Percentiles rank a stretch among this genome's conserved stretches.
These are phyloP conservation scores for Aspergillus tamarii DNA, from an alignment of 2,329 filamentous ascomycete species.

Conservation along the genomic window DNA sequence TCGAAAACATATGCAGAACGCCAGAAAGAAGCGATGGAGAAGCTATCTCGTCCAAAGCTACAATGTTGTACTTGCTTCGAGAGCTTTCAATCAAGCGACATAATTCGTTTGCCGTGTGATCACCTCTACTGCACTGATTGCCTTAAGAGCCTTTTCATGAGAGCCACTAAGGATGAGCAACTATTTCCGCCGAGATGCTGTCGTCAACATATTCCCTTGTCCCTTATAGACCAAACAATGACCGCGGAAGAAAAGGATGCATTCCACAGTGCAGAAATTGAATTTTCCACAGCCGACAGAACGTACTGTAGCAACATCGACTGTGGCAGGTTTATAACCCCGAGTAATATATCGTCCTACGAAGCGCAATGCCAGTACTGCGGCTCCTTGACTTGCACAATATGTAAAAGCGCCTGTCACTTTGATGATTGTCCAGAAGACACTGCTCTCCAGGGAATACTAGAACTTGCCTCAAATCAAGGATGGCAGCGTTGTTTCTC, in stretches of 20 bases:
- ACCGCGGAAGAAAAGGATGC: neutral
- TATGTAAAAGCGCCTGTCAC: neutral
- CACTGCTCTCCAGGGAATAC: neutral
- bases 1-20: neutral
- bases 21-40: neutral
- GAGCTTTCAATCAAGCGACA: neutral
- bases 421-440: neutral
- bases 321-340: neutral
- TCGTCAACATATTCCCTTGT: neutral
- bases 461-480: neutral
- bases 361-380: neutral
- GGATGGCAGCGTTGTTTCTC: neutral
- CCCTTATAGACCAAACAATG: neutral
- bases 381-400: neutral
- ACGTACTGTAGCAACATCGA: neutral
- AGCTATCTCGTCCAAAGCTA: neutral
- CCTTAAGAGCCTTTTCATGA: conserved; percentile 2
- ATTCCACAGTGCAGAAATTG: neutral
- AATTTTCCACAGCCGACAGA: neutral
- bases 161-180: conserved; percentile 6
- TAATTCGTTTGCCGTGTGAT: neutral
- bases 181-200: conserved; percentile 15
- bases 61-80: neutral
- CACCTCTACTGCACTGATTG: conserved; percentile 10
- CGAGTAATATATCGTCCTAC: neutral